A percentile compares a stretch with the other conserved stretches of the same genome.
Conservation (phyloP, 768 basidiomycete species). For the Pleurotus citrinopileatus region DNA sequence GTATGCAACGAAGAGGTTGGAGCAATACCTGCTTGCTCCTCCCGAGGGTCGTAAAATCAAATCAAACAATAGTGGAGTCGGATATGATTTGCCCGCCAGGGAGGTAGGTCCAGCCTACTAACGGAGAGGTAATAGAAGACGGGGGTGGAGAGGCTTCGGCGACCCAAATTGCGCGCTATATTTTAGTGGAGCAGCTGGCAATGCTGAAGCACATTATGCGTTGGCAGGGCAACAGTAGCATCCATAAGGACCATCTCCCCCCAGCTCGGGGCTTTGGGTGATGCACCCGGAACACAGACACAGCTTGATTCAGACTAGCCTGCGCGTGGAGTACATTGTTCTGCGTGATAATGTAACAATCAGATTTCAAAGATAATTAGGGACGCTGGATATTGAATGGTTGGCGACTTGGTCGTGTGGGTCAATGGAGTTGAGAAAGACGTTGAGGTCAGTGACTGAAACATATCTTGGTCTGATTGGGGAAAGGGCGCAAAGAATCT, state of each 20-base stretch:
- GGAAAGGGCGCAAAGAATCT: too few species aligned
- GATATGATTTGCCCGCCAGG: constrained; percentile 9
- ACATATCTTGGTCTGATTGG: too few species aligned
- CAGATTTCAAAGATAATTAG: too few species aligned
- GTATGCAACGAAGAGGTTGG: constrained; percentile 5
- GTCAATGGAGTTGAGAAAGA: too few species aligned
- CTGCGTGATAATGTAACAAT: neutral
- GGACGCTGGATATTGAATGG: too few species aligned
- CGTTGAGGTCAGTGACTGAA: too few species aligned
- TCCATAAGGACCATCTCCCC: constrained; percentile 1
- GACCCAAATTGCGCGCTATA: neutral
- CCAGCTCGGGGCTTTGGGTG: neutral
- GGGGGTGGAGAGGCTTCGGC: neutral
- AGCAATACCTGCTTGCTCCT: constrained; percentile 11
- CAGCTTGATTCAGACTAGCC: neutral
- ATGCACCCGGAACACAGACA: neutral
- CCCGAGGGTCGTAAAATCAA: constrained; percentile 3
- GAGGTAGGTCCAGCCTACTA: constrained; percentile 12
- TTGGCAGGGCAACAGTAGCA: constrained; percentile 7
- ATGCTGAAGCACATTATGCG: neutral
- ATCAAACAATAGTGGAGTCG: constrained; percentile 8
- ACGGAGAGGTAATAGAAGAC: constrained; percentile 10
- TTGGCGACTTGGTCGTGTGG: too few species aligned
- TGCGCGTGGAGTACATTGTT: neutral
- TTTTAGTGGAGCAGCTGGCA: constrained; percentile 1